Evolutionary conservation across 768 basidiomycete genomes (phyloP).

Genomic region (Naematelia aurantialba): DNA sequence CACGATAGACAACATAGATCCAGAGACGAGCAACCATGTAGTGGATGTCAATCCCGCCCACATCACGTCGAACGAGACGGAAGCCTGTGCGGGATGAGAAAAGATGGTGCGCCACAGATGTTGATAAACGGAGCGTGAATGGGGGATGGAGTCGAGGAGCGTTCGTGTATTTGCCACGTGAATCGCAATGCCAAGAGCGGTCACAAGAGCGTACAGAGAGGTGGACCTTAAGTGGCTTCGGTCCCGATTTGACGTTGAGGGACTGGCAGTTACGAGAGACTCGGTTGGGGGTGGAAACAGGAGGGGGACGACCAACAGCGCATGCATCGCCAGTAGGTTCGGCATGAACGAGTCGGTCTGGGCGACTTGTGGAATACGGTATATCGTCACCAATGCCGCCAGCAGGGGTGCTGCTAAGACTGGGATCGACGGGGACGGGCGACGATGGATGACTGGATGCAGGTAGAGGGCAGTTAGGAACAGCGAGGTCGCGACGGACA

Average conservation of each 20-base stretch:
- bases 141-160: slow-evolving; percentile 32
- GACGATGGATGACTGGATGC: slow-evolving; percentile 19
- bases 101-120: slow-evolving; percentile 26
- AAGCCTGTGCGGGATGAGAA: slow-evolving; percentile 61
- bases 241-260: no score
- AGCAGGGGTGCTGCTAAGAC: slow-evolving; percentile 48
- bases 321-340: slow-evolving; percentile 64
- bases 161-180: slow-evolving; percentile 49
- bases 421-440: slow-evolving; percentile 6
- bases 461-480: slow-evolving; percentile 59
- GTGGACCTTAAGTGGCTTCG: slow-evolving; percentile 14
- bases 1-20: slow-evolving; percentile 11
- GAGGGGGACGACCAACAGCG: slow-evolving; percentile 58
- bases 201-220: slow-evolving; percentile 52
- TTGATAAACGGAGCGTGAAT: background rate
- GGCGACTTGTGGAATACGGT: slow-evolving; percentile 54
- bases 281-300: slow-evolving; percentile 33
- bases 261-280: background rate
- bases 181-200: slow-evolving; percentile 47
- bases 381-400: slow-evolving; percentile 55
- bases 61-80: slow-evolving; percentile 64
- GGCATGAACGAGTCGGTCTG: slow-evolving; percentile 56
- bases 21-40: slow-evolving; percentile 33
- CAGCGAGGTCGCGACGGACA: slow-evolving; percentile 63
- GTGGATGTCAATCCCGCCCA: slow-evolving; percentile 51